Base-by-base conservation (phyloP, 108 stramenopile genomes). In the Cyclotella atomus region DNA sequence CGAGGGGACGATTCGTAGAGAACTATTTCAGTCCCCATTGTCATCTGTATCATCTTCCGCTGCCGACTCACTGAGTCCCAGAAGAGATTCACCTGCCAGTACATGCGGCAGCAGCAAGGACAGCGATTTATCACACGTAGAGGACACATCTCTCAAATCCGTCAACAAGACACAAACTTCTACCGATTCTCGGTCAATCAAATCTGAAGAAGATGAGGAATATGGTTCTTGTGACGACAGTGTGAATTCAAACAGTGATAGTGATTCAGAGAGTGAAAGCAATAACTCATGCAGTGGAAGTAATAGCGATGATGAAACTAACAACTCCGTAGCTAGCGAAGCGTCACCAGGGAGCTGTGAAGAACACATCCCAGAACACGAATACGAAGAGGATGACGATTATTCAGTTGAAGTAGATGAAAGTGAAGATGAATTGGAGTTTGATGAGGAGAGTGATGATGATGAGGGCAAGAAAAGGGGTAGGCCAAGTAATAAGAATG, bases 371-470 rank as follows among this genome's bases (percentile, higher is more conserved):
- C 52, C 21, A 20, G 21, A 57, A 32, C 32, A 57, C 1, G 35
- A 73, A 45, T 68, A 82, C 43, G 38, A 52, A 28, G 76, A 77
- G 29, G 81, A 82, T 30, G 81, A 82, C 28, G 81, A 82, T 34
- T 77, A 73, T 62, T 72, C 56, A 7, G 43, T 57, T 9, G 56
- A 72, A 10, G 41, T 68, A 29, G 73, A 73, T 19, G 66, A 78
- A 19, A 68, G 77, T 28, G 73, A 75, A 14, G 73, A 79, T 38
- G 79, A 79, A 60, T 68, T 65, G 34, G 76, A 82, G 17, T 73
- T 79, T 34, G 81, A 82, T 43, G 77, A 34, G 16, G 79, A 81
- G 25, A 76, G 74, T 36, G 61, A 54, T 66, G 52, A 35, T 50
- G 17, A 50, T 43, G 21, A n/a, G 12, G 54, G 35, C 17, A 63